Evolutionary conservation across 371 early-diverging fungal genomes (phyloP).

Genomic region (Vairimorpha necatrix): DNA sequence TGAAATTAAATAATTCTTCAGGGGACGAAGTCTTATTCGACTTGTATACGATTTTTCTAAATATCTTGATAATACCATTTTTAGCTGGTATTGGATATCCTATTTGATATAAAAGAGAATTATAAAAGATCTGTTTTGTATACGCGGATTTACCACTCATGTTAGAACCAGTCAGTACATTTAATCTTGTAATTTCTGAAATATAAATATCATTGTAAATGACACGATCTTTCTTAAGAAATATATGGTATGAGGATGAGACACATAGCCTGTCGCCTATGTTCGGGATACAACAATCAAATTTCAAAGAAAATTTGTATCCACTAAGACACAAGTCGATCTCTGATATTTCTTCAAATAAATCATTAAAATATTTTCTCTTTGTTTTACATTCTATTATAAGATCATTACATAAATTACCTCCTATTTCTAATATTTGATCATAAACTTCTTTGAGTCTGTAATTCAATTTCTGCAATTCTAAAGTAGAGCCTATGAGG

Average conservation of each 20-base stretch:
- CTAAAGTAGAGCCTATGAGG: neutral
- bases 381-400: neutral
- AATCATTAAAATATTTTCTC: neutral
- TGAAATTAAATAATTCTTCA: neutral
- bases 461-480: neutral
- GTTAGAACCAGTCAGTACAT: constrained; percentile 76
- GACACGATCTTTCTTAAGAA: neutral
- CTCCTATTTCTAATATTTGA: constrained; percentile 10
- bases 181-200: neutral
- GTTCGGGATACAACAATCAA: constrained; percentile 3
- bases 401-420: neutral
- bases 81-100: constrained; percentile 84
- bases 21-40: neutral
- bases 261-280: neutral
- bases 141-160: constrained; percentile 82
- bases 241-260: neutral
- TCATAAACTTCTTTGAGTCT: neutral
- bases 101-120: constrained; percentile 80
- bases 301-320: constrained; percentile 2
- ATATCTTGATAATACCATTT: constrained; percentile 67
- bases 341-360: neutral
- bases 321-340: constrained; percentile 3
- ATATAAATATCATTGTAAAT: neutral
- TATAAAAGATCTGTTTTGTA: constrained; percentile 76
- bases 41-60: neutral